Percentiles rank a stretch among this genome's conserved stretches.
phyloP scores from a whole-genome alignment of 148 eudicot species.

The Euryodendron excelsum region DNA sequence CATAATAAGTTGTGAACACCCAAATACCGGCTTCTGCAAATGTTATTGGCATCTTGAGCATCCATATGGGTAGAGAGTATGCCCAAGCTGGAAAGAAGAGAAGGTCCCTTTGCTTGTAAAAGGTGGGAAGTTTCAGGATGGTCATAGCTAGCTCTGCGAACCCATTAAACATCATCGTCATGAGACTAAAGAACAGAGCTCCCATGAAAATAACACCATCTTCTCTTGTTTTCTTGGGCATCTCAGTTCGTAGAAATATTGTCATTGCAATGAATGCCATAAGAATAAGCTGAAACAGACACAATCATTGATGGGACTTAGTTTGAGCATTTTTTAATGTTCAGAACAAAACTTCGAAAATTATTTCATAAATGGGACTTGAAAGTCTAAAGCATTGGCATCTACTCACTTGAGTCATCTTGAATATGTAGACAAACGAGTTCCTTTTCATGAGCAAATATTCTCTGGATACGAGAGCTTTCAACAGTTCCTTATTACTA shows the following conservation, averaged over 20 bases:
- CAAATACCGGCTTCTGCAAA: conserved; percentile 30
- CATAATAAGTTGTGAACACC: conserved; percentile 32
- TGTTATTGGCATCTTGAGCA: conserved; percentile 34
- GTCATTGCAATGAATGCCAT: conserved; percentile 55
- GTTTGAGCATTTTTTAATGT: too few species aligned
- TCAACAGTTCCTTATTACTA: conserved; percentile 40
- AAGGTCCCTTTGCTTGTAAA: conserved; percentile 71
- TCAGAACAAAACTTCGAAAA: neutral
- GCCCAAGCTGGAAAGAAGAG: conserved; percentile 80
- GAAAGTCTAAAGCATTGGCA: neutral
- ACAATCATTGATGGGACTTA: too few species aligned
- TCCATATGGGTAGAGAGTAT: conserved; percentile 32
- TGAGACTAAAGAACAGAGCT: conserved; percentile 48
- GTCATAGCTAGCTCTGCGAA: conserved; percentile 68
- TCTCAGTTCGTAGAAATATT: conserved; percentile 60
- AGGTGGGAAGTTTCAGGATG: conserved; percentile 68
- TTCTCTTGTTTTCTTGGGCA: conserved; percentile 32
- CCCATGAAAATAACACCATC: conserved; percentile 59
- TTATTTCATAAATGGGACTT: neutral
- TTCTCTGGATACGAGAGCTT: conserved; percentile 53
- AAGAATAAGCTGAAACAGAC: conserved; percentile 37
- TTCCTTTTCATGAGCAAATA: conserved; percentile 66
- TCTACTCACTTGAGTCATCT: conserved; percentile 39
- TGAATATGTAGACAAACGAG: conserved; percentile 66
- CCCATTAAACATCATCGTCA: conserved; percentile 53